Evolutionary conservation across 202 grass and related monocot species (phyloP).

Genomic region (Musa balbisiana): DNA sequence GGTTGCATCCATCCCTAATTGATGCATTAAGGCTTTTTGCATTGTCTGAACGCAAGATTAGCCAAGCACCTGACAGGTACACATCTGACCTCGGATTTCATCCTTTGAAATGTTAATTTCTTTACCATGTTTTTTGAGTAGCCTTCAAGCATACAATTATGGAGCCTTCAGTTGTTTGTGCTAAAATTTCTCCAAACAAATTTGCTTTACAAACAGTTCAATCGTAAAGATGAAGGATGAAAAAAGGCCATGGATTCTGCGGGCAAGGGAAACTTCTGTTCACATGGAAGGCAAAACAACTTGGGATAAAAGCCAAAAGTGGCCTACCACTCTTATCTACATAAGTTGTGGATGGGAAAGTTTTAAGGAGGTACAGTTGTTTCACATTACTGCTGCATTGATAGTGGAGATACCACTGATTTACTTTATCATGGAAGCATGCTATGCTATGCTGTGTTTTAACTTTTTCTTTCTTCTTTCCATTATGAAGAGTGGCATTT

Average conservation of each 20-base stretch:
- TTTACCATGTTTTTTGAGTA: too few relatives aligned
- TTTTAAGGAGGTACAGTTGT: slow-evolving; percentile 70
- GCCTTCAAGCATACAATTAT: background rate
- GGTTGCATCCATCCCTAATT: slow-evolving; percentile 71
- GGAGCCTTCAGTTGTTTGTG: background rate
- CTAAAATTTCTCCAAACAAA: background rate
- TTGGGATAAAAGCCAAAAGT: slow-evolving; percentile 47
- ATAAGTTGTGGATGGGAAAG: slow-evolving; percentile 98
- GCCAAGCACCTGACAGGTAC: slow-evolving; percentile 51
- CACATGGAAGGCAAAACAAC: slow-evolving; percentile 48
- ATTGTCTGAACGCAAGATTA: slow-evolving; percentile 48
- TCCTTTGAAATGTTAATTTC: slow-evolving; percentile 5
- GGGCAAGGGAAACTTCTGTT: slow-evolving; percentile 76
- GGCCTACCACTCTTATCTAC: slow-evolving; percentile 82
- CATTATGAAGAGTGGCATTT: background rate
- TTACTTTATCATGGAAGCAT: background rate
- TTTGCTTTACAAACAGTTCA: slow-evolving; percentile 35
- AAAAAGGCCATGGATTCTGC: slow-evolving; percentile 92
- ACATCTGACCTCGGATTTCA: slow-evolving; percentile 12
- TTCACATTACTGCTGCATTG: background rate
- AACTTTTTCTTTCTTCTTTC: background rate
- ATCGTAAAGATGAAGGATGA: slow-evolving; percentile 70
- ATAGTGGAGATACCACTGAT: background rate
- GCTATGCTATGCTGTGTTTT: background rate
- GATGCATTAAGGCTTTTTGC: slow-evolving; percentile 64